phyloP scores from a whole-genome alignment of 2,329 filamentous ascomycete genomes.

The Graphiopsis chlorocephala region DNA sequence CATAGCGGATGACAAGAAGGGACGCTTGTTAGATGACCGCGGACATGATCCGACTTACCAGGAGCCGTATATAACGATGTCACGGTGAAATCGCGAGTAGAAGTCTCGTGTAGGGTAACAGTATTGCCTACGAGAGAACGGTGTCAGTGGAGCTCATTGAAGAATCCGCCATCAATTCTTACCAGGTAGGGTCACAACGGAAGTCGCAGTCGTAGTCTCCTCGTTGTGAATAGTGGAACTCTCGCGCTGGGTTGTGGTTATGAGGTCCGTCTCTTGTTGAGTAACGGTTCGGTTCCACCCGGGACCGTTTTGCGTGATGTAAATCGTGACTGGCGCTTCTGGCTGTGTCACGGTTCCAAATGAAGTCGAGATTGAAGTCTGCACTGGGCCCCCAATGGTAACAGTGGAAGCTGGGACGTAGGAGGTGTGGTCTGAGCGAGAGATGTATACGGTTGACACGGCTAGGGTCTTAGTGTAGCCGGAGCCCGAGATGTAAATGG shows the following conservation, averaged over 20 bases:
- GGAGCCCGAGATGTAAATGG: background rate
- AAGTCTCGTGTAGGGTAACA: background rate
- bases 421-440: slow-evolving; percentile 1
- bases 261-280: background rate
- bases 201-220: background rate
- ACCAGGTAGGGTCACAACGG: slow-evolving; percentile 4
- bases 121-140: background rate
- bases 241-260: background rate
- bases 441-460: slow-evolving; percentile 1
- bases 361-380: background rate
- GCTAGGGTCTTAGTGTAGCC: background rate
- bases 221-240: slow-evolving; percentile 1
- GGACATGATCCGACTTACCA: background rate
- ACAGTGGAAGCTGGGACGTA: slow-evolving; percentile 2
- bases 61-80: background rate
- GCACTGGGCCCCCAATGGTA: background rate
- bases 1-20: background rate
- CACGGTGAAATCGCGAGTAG: background rate
- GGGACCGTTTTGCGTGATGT: background rate
- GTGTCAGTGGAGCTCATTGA: background rate
- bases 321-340: background rate
- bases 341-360: background rate
- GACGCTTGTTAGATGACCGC: background rate
- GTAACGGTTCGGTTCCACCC: slow-evolving; percentile 6
- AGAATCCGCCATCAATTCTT: background rate